A percentile compares a stretch with the other conserved stretches of the same genome.
These are phyloP conservation scores for Fusarium sp. DNA, from an alignment of 2,329 filamentous ascomycete genomes.

Conservation along the genomic window DNA sequence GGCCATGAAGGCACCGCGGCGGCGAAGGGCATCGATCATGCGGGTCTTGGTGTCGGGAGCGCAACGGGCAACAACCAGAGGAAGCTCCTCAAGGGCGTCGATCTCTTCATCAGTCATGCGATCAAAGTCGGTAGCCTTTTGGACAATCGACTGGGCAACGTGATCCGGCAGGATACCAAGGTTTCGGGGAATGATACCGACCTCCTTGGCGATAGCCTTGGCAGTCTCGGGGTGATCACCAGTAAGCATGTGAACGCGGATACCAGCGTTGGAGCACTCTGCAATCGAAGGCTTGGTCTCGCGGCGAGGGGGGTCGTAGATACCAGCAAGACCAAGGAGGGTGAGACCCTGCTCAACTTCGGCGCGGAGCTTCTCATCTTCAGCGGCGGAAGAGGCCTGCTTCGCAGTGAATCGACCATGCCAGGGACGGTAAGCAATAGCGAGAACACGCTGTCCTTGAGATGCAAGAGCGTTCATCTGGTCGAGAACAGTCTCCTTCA, in stretches of 20 bases:
- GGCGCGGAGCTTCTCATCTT: slow-evolving; percentile 63
- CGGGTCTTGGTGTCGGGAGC: slow-evolving; percentile 88
- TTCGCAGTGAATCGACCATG: slow-evolving; percentile 59
- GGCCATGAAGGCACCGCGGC: slow-evolving; percentile 79
- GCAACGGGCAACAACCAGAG: slow-evolving; percentile 85
- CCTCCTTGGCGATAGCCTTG: slow-evolving; percentile 80
- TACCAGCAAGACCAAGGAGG: slow-evolving; percentile 84
- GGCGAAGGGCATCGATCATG: slow-evolving; percentile 89
- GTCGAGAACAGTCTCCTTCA: slow-evolving; percentile 60
- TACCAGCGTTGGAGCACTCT: slow-evolving; percentile 78
- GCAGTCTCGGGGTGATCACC: slow-evolving; percentile 85
- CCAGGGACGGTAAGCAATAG: slow-evolving; percentile 72
- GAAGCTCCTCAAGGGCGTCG: slow-evolving; percentile 78
- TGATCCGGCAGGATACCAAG: slow-evolving; percentile 67
- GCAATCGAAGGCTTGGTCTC: slow-evolving; percentile 80
- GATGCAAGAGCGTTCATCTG: slow-evolving; percentile 70
- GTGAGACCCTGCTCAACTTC: slow-evolving; percentile 74
- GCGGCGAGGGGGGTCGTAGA: slow-evolving; percentile 86
- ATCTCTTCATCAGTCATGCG: slow-evolving; percentile 79
- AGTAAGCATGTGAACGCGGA: slow-evolving; percentile 85
- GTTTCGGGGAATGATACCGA: slow-evolving; percentile 78
- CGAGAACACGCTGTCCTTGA: slow-evolving; percentile 78
- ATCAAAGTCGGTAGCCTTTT: slow-evolving; percentile 83
- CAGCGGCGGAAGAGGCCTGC: slow-evolving; percentile 45
- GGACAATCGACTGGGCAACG: slow-evolving; percentile 75